These are phyloP conservation scores for Neurospora sp. DNA, from an alignment of 495 filamentous ascomycete genomes.

Conservation along the genomic window DNA sequence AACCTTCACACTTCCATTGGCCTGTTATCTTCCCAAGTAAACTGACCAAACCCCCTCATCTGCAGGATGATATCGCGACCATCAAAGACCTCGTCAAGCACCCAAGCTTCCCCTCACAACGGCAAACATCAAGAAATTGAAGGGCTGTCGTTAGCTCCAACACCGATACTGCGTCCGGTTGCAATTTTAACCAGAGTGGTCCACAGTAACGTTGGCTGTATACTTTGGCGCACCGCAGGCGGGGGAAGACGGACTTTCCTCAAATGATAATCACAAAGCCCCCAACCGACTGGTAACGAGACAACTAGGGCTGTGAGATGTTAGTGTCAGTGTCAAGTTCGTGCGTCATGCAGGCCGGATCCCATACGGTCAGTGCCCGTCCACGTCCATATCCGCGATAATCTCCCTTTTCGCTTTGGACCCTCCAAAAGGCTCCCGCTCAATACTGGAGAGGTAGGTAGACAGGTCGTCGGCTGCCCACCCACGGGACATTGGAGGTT, in stretches of 20 bases:
- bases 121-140: not conserved
- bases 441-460: not conserved
- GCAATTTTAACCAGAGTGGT: not conserved
- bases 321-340: not conserved
- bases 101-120: not conserved
- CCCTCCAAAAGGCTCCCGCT: not conserved
- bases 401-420: not conserved
- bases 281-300: not conserved
- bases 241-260: not conserved
- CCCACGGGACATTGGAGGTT: not conserved
- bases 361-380: not conserved
- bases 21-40: not conserved
- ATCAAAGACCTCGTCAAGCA: not conserved
- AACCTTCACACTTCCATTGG: not conserved
- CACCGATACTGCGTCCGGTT: not conserved
- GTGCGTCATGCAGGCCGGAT: not conserved
- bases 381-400: not conserved
- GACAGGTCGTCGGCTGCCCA: not conserved
- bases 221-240: not conserved
- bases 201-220: not conserved
- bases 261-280: not conserved
- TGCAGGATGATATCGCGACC: not conserved
- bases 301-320: not conserved
- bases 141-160: not conserved
- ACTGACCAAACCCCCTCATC: not conserved